Evolutionary conservation across 129 eudicot species (phyloP), one percentile per base, ranked within the genome.

Genomic region (Smallanthus sonchifolius): DNA sequence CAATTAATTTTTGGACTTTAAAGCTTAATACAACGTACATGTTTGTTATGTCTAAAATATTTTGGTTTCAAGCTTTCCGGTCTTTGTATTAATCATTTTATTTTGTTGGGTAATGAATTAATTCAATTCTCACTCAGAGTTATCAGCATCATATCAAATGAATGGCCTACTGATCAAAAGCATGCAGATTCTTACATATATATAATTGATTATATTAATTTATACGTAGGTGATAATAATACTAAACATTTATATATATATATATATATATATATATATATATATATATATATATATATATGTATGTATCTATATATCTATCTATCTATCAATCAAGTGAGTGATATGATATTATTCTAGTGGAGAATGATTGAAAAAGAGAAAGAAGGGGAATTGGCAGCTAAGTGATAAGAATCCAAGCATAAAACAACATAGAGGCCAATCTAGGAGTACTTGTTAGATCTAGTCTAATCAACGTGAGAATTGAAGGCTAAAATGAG

Each of bases 401-500:
- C 54, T 11, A 68, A 52, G 70, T 47, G 35, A 78, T 28, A 80
- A 66, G 69, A 88, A 60, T 79, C 86, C 95, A 88, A 88, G 69
- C 44, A 85, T 74, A 80, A 87, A 77, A 69, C 61, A 77, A 76
- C 69, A 42, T 16, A 19, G 79, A 73, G 78, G 65, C 88, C 92
- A 88, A 86, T 84, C 85, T 88, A 80, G 57, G 75, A 80, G 82
- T 76, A 75, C 77, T 81, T 86, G 68, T 49, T 67, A 38, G 77
- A 73, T 59, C 66, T 67, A 75, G 35, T 56, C 9, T 49, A n/a
- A 4, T 15, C 35, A 73, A 43, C 30, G 56, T 36, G 69, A 35
- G 69, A 24, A 48, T 36, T 72, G 77, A 63, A 69, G 38, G 71
- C 63, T 49, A 75, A 51, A 45, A 4, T 47, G 16, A 51, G 63